Evolutionary conservation across 345 rosid species (phyloP).

Genomic region (Pistacia atlantica): DNA sequence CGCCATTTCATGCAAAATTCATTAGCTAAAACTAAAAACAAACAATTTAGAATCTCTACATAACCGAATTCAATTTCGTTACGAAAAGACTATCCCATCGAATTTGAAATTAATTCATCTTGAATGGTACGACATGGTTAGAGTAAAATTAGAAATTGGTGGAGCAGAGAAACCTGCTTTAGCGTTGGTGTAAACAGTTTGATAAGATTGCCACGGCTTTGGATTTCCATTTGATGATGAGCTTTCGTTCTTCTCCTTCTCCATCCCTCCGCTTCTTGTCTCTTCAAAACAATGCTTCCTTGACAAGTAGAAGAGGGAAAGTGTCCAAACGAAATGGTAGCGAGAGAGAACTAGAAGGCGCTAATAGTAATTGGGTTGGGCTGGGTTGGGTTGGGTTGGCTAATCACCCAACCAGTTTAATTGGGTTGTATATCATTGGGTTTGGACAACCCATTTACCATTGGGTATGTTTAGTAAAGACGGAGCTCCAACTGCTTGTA

Average conservation of each 20-base stretch:
- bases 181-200: constrained; percentile 84
- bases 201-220: constrained; percentile 87
- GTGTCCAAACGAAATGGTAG: not conserved
- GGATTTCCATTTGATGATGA: constrained; percentile 31
- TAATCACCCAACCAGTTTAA: too few species aligned
- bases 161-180: constrained; percentile 60
- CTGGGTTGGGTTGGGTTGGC: too few species aligned
- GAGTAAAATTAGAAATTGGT: not conserved
- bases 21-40: not conserved
- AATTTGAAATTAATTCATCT: not conserved
- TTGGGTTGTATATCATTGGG: too few species aligned
- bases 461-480: too few species aligned
- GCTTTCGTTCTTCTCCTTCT: constrained; percentile 46
- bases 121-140: not conserved
- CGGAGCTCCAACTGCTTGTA: too few species aligned
- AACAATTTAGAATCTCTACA: not conserved
- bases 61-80: not conserved
- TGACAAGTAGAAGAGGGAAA: not conserved
- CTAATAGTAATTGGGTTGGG: too few species aligned
- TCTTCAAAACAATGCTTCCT: not conserved
- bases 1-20: not conserved
- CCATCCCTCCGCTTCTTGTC: not conserved
- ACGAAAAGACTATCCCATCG: not conserved
- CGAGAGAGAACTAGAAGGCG: too few species aligned
- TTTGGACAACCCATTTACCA: too few species aligned